Conservation (phyloP, 2,329 filamentous ascomycete genomes). For the Talaromyces albobiverticillius region DNA sequence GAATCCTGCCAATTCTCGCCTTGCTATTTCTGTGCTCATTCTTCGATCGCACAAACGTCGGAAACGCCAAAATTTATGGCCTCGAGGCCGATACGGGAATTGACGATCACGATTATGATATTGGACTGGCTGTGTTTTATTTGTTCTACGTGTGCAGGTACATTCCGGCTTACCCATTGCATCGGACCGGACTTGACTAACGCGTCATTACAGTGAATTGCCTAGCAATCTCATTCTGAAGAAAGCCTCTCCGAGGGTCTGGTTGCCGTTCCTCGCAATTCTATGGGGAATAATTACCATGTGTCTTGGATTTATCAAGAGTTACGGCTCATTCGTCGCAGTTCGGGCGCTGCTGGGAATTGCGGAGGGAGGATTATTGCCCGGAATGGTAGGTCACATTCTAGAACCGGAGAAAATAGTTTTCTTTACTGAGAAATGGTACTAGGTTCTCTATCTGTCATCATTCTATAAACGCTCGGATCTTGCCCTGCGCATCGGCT, state of each 20-base stretch:
- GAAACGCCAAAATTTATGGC: slow-evolving; percentile 65
- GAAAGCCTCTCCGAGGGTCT: slow-evolving; percentile 58
- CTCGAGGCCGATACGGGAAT: slow-evolving; percentile 59
- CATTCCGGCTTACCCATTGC: not conserved
- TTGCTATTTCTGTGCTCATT: slow-evolving; percentile 65
- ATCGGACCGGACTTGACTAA: not conserved
- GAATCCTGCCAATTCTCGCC: slow-evolving; percentile 62
- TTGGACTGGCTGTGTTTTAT: slow-evolving; percentile 64
- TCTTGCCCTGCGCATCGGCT: slow-evolving; percentile 61
- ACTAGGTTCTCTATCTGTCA: slow-evolving; percentile 63
- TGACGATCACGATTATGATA: slow-evolving; percentile 61
- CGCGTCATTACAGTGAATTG: slow-evolving; percentile 50
- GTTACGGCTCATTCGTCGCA: slow-evolving; percentile 55
- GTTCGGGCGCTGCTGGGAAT: slow-evolving; percentile 62
- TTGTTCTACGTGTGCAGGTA: slow-evolving; percentile 57
- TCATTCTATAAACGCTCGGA: slow-evolving; percentile 60
- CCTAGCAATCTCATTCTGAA: slow-evolving; percentile 65
- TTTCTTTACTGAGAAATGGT: too few species aligned
- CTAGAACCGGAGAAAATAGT: too few species aligned
- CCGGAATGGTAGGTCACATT: slow-evolving; percentile 56
- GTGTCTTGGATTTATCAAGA: slow-evolving; percentile 36
- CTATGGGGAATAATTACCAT: slow-evolving; percentile 58
- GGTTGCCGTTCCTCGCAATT: slow-evolving; percentile 57
- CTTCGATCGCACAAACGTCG: slow-evolving; percentile 69
- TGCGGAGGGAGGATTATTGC: slow-evolving; percentile 63